phyloP scores from a whole-genome alignment of 2,329 filamentous ascomycete genomes.

The Aspergillus carbonarius region DNA sequence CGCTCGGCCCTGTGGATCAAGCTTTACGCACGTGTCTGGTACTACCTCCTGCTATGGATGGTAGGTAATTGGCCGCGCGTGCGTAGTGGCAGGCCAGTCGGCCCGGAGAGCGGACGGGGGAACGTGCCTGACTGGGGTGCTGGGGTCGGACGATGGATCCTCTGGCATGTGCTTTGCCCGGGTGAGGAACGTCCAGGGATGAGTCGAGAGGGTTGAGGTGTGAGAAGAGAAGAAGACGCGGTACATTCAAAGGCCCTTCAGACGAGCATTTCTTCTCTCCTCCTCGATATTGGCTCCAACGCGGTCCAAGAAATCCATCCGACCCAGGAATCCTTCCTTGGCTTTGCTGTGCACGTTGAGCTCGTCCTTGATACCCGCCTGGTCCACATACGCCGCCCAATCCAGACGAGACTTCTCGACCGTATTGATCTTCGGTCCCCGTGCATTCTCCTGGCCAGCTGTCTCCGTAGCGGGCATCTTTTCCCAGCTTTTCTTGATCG shows the following conservation, averaged over 20 bases:
- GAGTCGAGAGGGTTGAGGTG: not conserved
- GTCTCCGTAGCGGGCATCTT: slow-evolving; percentile 32
- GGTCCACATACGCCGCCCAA: slow-evolving; percentile 64
- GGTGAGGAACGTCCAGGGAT: not conserved
- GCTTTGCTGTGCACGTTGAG: slow-evolving; percentile 61
- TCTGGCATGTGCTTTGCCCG: not conserved
- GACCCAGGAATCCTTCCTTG: slow-evolving; percentile 60
- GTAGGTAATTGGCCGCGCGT: not conserved
- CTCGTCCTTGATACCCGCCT: slow-evolving; percentile 61
- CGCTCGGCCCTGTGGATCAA: not conserved
- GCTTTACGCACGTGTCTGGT: not conserved
- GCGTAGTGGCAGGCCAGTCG: not conserved
- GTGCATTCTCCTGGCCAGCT: slow-evolving; percentile 30
- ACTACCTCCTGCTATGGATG: not conserved
- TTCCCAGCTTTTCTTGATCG: slow-evolving; percentile 46
- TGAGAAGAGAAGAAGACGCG: not conserved
- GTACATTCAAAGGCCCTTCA: slow-evolving; percentile 38
- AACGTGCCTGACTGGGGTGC: not conserved
- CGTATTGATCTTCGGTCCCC: slow-evolving; percentile 63
- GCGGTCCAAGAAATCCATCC: slow-evolving; percentile 62
- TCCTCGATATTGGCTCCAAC: slow-evolving; percentile 58
- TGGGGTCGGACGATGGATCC: not conserved
- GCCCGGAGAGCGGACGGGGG: not conserved
- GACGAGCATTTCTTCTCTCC: slow-evolving; percentile 53
- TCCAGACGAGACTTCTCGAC: slow-evolving; percentile 66